These are phyloP conservation scores for Mortierella sp. DNA, from an alignment of 371 early-diverging fungal genomes.

Conservation along the genomic window DNA sequence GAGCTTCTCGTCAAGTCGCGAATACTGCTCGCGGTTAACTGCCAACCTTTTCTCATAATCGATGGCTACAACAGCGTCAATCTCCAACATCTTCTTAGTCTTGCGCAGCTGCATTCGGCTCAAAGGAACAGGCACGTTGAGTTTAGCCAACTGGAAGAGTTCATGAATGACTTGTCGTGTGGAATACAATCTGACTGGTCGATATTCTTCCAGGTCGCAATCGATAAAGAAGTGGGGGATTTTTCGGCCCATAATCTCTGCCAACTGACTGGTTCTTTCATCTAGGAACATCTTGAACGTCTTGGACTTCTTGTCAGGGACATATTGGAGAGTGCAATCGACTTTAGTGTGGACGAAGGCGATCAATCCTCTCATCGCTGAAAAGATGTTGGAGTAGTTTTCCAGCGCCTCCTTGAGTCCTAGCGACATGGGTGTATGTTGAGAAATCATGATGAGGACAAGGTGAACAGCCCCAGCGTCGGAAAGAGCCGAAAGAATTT, in stretches of 20 bases:
- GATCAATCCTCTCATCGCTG: constrained; percentile 9
- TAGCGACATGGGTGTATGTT: background rate
- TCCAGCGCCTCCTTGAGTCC: constrained; percentile 2
- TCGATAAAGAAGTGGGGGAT: constrained; percentile 9
- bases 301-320: background rate
- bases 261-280: background rate
- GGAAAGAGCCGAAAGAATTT: constrained; percentile 9
- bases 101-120: constrained; percentile 9
- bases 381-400: constrained; percentile 19
- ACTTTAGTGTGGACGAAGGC: constrained; percentile 18
- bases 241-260: constrained; percentile 6
- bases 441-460: constrained; percentile 16
- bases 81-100: constrained; percentile 10
- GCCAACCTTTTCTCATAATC: background rate
- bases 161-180: constrained; percentile 7
- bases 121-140: constrained; percentile 6
- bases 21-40: background rate
- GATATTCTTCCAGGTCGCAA: constrained; percentile 16
- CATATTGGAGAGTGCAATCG: background rate
- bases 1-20: background rate
- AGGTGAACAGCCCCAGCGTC: background rate
- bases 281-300: background rate
- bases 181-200: background rate
- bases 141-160: constrained; percentile 3
- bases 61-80: background rate